phyloP scores from a whole-genome alignment of 176 grass and related monocot genomes.

The Saccharum spontaneum region DNA sequence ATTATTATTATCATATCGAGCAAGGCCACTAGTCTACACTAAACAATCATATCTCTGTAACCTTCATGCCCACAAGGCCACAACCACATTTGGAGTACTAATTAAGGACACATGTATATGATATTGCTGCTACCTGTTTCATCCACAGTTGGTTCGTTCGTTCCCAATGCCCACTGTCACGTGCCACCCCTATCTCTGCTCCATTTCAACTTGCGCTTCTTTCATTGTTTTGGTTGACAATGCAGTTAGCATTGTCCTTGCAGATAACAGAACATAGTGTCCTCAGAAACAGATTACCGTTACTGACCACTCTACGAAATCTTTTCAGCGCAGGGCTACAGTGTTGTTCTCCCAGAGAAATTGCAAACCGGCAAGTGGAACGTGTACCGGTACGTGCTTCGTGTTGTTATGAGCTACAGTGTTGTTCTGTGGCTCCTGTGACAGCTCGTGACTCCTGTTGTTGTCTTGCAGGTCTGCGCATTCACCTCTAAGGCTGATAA shows the following conservation, averaged over 20 bases:
- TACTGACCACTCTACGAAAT: neutral
- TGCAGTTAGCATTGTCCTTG: neutral
- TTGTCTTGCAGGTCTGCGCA: constrained; percentile 49
- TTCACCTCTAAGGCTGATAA: constrained; percentile 61
- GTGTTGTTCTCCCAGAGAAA: constrained; percentile 76
- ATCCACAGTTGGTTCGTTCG: no score
- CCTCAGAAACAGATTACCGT: neutral
- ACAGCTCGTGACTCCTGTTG: neutral
- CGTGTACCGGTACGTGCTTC: constrained; percentile 28
- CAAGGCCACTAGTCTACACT: no score
- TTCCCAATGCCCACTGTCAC: neutral
- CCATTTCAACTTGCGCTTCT: neutral
- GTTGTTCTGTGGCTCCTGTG: neutral
- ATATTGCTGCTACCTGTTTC: neutral
- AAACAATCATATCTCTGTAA: no score
- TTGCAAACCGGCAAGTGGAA: constrained; percentile 83
- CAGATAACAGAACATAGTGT: neutral
- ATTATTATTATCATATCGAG: no score
- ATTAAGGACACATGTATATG: no score
- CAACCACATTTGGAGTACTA: no score
- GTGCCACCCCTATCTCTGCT: neutral
- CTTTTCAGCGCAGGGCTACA: constrained; percentile 67
- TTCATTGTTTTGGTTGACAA: neutral
- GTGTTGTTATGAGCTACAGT: neutral
- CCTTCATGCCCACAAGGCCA: no score